A percentile compares a stretch with the other conserved stretches of the same genome.
Evolutionary conservation across 768 basidiomycete genomes (phyloP).

Genomic region (Tricholoma matsutake): DNA sequence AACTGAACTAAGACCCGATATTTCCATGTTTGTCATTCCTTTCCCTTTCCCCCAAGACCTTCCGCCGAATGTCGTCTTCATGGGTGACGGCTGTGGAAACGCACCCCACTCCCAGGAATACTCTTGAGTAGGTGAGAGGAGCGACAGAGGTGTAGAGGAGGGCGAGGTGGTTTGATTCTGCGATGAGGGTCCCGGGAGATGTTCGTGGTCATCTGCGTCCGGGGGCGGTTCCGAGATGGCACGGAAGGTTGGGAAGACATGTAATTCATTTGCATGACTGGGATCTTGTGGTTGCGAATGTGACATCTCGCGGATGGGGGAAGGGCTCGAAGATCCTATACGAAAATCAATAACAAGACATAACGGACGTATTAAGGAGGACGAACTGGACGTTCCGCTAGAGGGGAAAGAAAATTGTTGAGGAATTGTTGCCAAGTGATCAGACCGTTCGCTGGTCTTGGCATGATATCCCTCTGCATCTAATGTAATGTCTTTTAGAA

Average conservation of each 20-base stretch:
- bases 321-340: constrained; percentile 22
- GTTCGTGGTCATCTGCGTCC: constrained; percentile 33
- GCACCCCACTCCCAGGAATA: constrained; percentile 96
- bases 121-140: constrained; percentile 44
- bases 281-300: not conserved
- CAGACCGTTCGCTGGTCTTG: constrained; percentile 37
- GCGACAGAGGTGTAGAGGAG: constrained; percentile 11
- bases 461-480: constrained; percentile 84
- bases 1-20: constrained; percentile 3
- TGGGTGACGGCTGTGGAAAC: constrained; percentile 78
- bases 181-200: not conserved
- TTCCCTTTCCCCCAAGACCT: constrained; percentile 30
- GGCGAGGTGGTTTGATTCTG: constrained; percentile 5
- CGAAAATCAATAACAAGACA: not conserved
- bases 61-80: constrained; percentile 50
- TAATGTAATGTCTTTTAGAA: constrained; percentile 62
- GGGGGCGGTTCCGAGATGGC: constrained; percentile 64
- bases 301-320: constrained; percentile 14
- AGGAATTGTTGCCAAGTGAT: constrained; percentile 37
- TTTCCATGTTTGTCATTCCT: constrained; percentile 13
- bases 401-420: constrained; percentile 12
- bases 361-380: not conserved
- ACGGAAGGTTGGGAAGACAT: constrained; percentile 33
- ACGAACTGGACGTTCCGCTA: constrained; percentile 9
- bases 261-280: constrained; percentile 1